Percentiles rank a stretch among this genome's conserved stretches.
These are phyloP conservation scores for Aureobasidium sp. DNA, from an alignment of 2,329 filamentous ascomycete species.

Conservation along the genomic window DNA sequence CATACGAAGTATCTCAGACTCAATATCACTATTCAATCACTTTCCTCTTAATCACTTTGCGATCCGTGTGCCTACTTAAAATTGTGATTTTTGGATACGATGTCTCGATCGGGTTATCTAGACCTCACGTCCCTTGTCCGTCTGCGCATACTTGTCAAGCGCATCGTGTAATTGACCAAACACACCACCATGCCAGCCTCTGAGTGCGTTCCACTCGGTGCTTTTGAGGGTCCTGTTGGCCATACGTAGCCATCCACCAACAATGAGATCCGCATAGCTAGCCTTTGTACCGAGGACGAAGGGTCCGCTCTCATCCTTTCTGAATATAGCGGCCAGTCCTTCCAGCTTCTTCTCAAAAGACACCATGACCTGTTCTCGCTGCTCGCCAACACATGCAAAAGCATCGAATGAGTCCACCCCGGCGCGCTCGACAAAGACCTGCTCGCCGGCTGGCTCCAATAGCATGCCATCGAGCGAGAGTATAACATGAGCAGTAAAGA, in stretches of 20 bases:
- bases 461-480: slow-evolving; percentile 25
- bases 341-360: neutral
- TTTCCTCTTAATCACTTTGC: no score
- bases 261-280: slow-evolving; percentile 49
- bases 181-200: slow-evolving; percentile 41
- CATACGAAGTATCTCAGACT: no score
- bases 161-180: slow-evolving; percentile 45
- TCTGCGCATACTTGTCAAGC: neutral
- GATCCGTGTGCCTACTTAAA: neutral
- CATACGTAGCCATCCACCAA: slow-evolving; percentile 50
- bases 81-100: neutral
- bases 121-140: neutral
- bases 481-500: slow-evolving; percentile 39
- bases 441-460: slow-evolving; percentile 19
- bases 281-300: slow-evolving; percentile 40
- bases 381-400: neutral
- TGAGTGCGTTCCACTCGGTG: slow-evolving; percentile 41
- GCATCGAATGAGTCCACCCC: neutral
- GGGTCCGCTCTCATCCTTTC: slow-evolving; percentile 30
- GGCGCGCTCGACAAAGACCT: neutral
- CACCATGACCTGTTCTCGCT: neutral
- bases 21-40: neutral
- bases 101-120: neutral
- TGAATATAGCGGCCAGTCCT: neutral
- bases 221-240: slow-evolving; percentile 31